phyloP scores from a whole-genome alignment of 176 grass and related monocot genomes.

The Lolium multiflorum region DNA sequence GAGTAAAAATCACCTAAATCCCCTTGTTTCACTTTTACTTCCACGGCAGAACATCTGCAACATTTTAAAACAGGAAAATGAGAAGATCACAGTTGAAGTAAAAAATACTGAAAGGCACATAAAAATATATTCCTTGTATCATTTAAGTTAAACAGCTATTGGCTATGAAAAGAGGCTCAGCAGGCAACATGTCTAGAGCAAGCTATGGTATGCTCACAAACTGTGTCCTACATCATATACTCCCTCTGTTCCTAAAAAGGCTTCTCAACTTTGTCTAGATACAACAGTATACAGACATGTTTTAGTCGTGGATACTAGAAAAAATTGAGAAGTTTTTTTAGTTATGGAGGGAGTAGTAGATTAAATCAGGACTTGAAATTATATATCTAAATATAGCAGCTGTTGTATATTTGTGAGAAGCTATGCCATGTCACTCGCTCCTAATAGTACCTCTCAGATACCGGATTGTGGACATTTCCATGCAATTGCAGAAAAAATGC shows the following conservation, averaged over 20 bases:
- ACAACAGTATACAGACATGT: too few relatives aligned
- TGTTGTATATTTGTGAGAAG: not conserved
- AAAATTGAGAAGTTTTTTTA: too few relatives aligned
- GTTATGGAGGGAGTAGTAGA: not conserved
- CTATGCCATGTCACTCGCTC: not conserved
- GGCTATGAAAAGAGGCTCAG: conserved; percentile 10
- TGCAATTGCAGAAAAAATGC: not conserved
- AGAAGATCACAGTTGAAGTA: conserved; percentile 32
- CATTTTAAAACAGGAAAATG: conserved; percentile 31
- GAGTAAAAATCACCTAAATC: conserved; percentile 73
- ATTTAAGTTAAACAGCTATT: not conserved
- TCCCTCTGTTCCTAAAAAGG: too few relatives aligned
- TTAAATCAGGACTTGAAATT: conserved; percentile 8
- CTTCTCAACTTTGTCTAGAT: too few relatives aligned
- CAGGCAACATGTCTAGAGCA: not conserved
- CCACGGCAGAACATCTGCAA: conserved; percentile 95
- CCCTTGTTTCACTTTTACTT: conserved; percentile 92
- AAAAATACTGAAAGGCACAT: conserved; percentile 1
- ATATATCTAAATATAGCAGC: conserved; percentile 12
- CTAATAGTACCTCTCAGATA: not conserved
- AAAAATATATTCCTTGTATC: conserved; percentile 12
- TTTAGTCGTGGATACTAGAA: too few relatives aligned
- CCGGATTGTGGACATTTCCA: not conserved
- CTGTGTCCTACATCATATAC: not conserved
- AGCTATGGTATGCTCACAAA: not conserved